Base-by-base conservation (phyloP, 495 filamentous ascomycete genomes). In the Talaromyces stipitatus region DNA sequence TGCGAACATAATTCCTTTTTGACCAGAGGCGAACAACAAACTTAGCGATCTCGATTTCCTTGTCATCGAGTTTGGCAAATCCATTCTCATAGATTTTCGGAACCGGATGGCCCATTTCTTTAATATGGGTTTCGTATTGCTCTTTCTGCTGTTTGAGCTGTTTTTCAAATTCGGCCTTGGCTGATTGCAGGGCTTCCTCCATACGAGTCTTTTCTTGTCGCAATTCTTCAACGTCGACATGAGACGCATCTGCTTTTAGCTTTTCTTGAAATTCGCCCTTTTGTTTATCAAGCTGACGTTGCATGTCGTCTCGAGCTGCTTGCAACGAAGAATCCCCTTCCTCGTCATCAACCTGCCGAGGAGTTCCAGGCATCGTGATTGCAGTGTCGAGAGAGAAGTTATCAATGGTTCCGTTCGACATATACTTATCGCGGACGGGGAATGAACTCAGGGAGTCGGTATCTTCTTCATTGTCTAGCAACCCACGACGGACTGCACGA, bases 321-420 rank as follows among this genome's bases (percentile, higher is more conserved):
- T 84, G 82, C 51, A 96, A 70, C 46, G 82, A 80, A 30, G 90
- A 85, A 45, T 90, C 89, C 12, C 63, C 70, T 48, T 92, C 92
- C 4, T 87, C 86, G 14, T 85, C 78, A n/a, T 70, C 70, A 24
- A 82, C 83, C 43, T 83, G 85, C 51, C 84, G 89, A 32, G 94
- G 92, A 2, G 92, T 97, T 1, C 90, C 92, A 5, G 95, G 94
- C 77, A 96, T 88, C 2, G 94, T 99, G 38, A 97, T 79, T 2
- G 85, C 85, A 3, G 95, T 99, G 63, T 99, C 94, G 22, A 97
- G 78, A 12, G 95, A 97, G 65, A 97, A 94, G 68, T 96, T 96
- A 67, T 99, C 94, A 36, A 96, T 78, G 3, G 95, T 99, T 12
- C 91, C 91, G 65, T 88, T 94, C 3, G 91, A 96, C 78, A 95